Evolutionary conservation across 805 yeast genomes (phyloP).

Genomic region (Maudiozyma saulgeensis): DNA sequence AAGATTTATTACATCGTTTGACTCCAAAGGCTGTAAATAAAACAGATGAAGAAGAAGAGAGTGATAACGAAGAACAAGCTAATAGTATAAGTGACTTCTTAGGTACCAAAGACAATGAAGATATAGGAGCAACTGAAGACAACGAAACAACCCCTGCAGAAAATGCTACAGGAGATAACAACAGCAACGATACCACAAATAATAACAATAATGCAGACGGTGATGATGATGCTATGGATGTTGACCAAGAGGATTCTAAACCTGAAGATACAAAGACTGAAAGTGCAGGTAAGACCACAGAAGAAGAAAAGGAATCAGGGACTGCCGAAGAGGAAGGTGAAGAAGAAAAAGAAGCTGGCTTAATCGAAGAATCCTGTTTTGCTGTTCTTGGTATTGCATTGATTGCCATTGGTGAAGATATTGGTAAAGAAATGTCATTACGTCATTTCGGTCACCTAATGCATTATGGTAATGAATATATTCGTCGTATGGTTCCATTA

Average conservation of each 20-base stretch:
- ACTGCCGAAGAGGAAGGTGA: conserved; percentile 19
- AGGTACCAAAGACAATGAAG: conserved; percentile 22
- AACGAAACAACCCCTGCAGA: conserved; percentile 13
- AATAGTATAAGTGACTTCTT: conserved; percentile 25
- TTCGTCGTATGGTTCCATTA: conserved; percentile 89
- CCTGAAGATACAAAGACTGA: conserved; percentile 22
- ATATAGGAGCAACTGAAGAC: conserved; percentile 15
- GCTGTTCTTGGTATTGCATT: conserved; percentile 92
- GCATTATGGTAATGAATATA: conserved; percentile 92
- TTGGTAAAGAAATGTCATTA: conserved; percentile 94
- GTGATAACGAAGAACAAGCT: conserved; percentile 29
- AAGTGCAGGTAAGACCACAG: conserved; percentile 15
- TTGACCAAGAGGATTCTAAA: conserved; percentile 35
- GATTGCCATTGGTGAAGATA: conserved; percentile 95
- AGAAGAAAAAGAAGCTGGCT: conserved; percentile 25
- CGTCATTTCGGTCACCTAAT: conserved; percentile 95
- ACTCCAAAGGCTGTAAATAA: conserved; percentile 56
- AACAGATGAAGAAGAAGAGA: conserved; percentile 50
- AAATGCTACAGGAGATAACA: conserved; percentile 7
- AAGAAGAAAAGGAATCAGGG: conserved; percentile 27
- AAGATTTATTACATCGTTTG: conserved; percentile 79
- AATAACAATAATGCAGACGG: background rate
- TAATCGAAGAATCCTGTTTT: conserved; percentile 46
- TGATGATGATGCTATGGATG: conserved; percentile 8
- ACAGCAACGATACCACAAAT: background rate